These are phyloP conservation scores for Solanum verrucosum DNA, from an alignment of 257 asterid genomes.

Conservation along the genomic window DNA sequence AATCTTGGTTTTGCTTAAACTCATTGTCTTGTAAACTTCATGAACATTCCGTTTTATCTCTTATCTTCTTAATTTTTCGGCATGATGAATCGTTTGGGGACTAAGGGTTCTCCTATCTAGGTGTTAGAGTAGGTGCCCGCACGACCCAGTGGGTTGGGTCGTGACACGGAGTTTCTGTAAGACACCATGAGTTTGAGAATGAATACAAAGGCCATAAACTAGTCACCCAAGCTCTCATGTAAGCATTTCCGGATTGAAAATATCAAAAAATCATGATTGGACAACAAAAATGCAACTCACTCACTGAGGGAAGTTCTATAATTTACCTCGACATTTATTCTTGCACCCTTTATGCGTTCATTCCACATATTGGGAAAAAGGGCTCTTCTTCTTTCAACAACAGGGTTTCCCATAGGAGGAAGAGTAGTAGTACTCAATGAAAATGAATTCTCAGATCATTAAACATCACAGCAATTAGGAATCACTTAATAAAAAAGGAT, in stretches of 20 bases:
- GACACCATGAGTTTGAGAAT: not conserved
- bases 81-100: no score
- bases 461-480: not conserved
- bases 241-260: not conserved
- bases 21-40: no score
- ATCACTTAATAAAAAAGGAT: not conserved
- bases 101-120: no score
- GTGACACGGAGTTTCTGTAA: not conserved
- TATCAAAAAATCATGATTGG: not conserved
- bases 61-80: no score
- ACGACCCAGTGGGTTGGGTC: no score
- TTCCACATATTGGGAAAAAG: slow-evolving; percentile 94
- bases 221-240: not conserved
- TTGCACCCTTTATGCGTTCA: slow-evolving; percentile 90
- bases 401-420: slow-evolving; percentile 76
- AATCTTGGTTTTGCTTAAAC: no score
- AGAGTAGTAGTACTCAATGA: slow-evolving; percentile 79
- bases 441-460: not conserved
- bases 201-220: not conserved
- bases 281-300: not conserved
- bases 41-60: no score
- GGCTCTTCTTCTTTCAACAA: slow-evolving; percentile 75
- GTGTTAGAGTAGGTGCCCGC: no score
- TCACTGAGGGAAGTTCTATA: not conserved
- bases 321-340: slow-evolving; percentile 87